Base-by-base conservation (phyloP, 2,329 filamentous ascomycete genomes). In the Sporothrix dimorphospora region DNA sequence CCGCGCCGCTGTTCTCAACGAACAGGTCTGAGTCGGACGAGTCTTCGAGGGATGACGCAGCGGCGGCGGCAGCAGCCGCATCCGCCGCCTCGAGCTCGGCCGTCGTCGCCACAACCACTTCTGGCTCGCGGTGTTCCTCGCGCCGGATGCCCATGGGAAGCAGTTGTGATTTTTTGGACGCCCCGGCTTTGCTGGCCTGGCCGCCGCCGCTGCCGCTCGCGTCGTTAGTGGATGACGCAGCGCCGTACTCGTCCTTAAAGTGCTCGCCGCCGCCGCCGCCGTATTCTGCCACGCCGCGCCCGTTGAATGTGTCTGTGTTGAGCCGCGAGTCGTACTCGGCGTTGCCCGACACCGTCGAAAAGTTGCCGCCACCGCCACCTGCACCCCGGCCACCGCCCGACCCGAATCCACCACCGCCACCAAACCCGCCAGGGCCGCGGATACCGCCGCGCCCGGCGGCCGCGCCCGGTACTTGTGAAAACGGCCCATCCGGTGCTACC, bases 91-190 rank as follows among this genome's bases (percentile, higher is more conserved):
- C 85, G 14, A 89, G 81, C 75, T 89, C 87, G 49, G 86, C 86
- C n/a, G 85, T 85, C 0, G 86, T 88, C 12, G 86, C 85, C 65
- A 89, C 85, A 69, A 85, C 81, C 40, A 87, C 79, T n/a, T 83
- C 85, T 30, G 84, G 81, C 19, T 88, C 85, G 77, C 87, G 85
- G 75, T 87, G 85, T 75, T 87, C 84, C 73, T 82, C 81, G 73
- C 87, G 83, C 75, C 84, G 83, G 75, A 89, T 88, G 66, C 87
- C 87, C 81, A 89, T 86, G 19, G 87, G 87, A 75, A 88, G 81
- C 24, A 83, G 77, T 68, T 76, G 74, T 59, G 71, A 76, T 75
- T 78, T 75, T 76, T 78, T 70, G 45, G 70, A 24, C 8, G 38
- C 9, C 6, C 45, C 45, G n/a, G 59, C 2, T 21, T 65, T 65